Conservation (phyloP, 2,329 filamentous ascomycete species). For the Ophiostoma himal-ulmi region DNA sequence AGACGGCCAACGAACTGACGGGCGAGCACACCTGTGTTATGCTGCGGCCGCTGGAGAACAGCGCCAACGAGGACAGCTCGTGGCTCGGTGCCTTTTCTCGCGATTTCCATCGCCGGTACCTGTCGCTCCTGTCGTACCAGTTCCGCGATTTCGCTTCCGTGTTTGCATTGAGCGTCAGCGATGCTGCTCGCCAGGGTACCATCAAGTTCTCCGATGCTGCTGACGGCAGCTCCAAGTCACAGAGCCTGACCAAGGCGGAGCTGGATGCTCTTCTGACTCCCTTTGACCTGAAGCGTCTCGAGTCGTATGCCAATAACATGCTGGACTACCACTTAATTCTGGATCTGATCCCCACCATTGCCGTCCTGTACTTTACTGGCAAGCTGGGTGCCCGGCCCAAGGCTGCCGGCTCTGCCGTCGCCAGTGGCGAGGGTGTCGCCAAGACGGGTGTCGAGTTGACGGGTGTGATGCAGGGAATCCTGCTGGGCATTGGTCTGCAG, state of each 20-base stretch:
- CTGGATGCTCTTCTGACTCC: constrained; percentile 76
- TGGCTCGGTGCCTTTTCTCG: constrained; percentile 89
- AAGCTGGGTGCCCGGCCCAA: constrained; percentile 48
- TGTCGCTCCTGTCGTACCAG: constrained; percentile 83
- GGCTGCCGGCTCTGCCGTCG: not conserved
- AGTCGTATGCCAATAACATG: constrained; percentile 94
- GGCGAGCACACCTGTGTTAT: constrained; percentile 98
- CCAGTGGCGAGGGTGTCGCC: not conserved
- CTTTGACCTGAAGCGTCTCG: constrained; percentile 89
- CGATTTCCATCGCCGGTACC: constrained; percentile 93
- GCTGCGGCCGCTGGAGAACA: constrained; percentile 63
- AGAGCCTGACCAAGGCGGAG: constrained; percentile 61
- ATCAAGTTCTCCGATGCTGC: constrained; percentile 46
- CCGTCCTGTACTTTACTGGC: constrained; percentile 78
- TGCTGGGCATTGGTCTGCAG: constrained; percentile 87
- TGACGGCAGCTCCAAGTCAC: constrained; percentile 39
- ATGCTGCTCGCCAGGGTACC: constrained; percentile 65
- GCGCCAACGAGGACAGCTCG: constrained; percentile 58
- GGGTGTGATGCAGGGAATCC: constrained; percentile 77
- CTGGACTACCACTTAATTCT: constrained; percentile 97
- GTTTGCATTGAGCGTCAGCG: constrained; percentile 78
- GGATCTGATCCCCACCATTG: constrained; percentile 79
- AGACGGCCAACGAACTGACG: constrained; percentile 93
- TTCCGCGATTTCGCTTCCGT: constrained; percentile 77
- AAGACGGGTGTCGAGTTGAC: constrained; percentile 57